Conservation (phyloP, 768 basidiomycete species). For the Mycena belliarum region DNA sequence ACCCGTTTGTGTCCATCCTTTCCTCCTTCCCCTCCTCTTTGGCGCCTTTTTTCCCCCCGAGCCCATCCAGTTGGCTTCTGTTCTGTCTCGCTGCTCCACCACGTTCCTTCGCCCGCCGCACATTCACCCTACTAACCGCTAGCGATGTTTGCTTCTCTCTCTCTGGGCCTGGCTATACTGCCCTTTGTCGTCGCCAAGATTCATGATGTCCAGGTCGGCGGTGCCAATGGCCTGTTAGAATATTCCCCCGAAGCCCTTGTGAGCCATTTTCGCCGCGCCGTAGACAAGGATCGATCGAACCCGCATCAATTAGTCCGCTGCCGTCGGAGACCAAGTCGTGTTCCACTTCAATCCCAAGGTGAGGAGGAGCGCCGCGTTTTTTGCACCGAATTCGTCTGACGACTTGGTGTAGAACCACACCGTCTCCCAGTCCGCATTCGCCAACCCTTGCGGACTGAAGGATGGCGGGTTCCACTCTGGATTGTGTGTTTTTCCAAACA, state of each 20-base stretch:
- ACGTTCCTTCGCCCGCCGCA: constrained; percentile 16
- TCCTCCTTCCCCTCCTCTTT: no score
- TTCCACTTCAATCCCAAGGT: constrained; percentile 57
- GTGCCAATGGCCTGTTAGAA: constrained; percentile 38
- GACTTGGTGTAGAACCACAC: constrained; percentile 47
- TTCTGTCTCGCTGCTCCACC: not conserved
- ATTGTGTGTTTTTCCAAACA: constrained; percentile 43
- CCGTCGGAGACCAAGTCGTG: constrained; percentile 57
- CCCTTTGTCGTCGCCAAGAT: constrained; percentile 52
- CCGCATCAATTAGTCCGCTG: constrained; percentile 37
- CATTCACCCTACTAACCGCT: constrained; percentile 29
- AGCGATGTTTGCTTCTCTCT: constrained; percentile 46
- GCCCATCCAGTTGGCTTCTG: no score
- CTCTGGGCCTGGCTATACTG: constrained; percentile 50
- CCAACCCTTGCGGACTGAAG: constrained; percentile 51
- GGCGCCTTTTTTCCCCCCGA: no score
- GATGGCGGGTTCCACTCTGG: constrained; percentile 57
- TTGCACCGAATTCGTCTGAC: not conserved
- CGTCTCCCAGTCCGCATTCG: constrained; percentile 53
- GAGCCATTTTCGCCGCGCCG: constrained; percentile 26
- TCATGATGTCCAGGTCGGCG: constrained; percentile 57
- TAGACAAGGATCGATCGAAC: not conserved
- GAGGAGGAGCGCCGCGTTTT: no score
- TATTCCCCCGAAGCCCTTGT: constrained; percentile 59
- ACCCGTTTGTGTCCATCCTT: no score